A percentile compares a stretch with the other conserved stretches of the same genome.
Conservation (phyloP, 1,139 yeast genomes). For the Pichia sp. region DNA sequence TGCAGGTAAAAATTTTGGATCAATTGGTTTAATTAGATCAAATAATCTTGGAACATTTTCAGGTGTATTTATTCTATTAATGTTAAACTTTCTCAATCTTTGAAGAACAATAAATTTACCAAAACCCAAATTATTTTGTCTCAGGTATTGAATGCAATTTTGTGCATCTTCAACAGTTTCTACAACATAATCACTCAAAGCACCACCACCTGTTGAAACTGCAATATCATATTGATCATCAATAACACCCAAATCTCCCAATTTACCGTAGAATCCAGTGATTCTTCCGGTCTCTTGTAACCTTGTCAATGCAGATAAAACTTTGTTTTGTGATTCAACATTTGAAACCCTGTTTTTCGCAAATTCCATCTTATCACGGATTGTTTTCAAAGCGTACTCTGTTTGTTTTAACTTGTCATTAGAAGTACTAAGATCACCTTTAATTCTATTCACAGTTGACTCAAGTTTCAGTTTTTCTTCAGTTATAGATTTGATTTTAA, state of each 20-base stretch:
- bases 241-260: conserved; percentile 86
- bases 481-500: conserved; percentile 10
- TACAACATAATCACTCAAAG: conserved; percentile 88
- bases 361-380: conserved; percentile 60
- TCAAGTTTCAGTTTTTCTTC: conserved; percentile 2
- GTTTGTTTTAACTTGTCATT: conserved; percentile 42
- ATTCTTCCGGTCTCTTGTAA: conserved; percentile 79
- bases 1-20: conserved; percentile 71
- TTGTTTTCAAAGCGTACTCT: conserved; percentile 46
- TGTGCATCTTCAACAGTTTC: conserved; percentile 93
- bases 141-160: conserved; percentile 77
- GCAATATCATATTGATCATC: conserved; percentile 89
- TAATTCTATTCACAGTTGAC: conserved; percentile 2
- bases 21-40: conserved; percentile 68
- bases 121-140: conserved; percentile 81
- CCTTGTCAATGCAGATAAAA: conserved; percentile 60
- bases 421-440: conserved; percentile 3
- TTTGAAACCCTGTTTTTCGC: conserved; percentile 53
- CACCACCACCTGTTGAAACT: conserved; percentile 89
- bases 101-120: conserved; percentile 81
- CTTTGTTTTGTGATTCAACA: conserved; percentile 64
- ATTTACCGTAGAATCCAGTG: conserved; percentile 77
- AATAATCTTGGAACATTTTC: conserved; percentile 72
- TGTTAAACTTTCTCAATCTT: conserved; percentile 59
- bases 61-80: conserved; percentile 64